Evolutionary conservation across 768 basidiomycete species (phyloP).

Genomic region (Rhodotorula paludigena): DNA sequence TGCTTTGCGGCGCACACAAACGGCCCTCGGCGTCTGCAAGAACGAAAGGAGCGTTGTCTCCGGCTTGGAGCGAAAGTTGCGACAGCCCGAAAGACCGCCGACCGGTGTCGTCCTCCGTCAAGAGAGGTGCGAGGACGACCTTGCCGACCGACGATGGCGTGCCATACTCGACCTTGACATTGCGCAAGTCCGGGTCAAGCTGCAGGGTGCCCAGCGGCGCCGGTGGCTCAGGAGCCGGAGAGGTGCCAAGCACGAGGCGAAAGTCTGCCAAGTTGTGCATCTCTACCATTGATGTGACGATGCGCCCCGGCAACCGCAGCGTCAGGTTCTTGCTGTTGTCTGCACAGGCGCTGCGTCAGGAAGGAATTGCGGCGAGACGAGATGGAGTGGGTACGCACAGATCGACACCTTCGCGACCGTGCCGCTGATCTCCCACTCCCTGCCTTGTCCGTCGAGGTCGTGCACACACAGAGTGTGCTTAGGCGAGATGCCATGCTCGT

Average conservation of each 20-base stretch:
- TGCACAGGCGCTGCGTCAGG: background rate
- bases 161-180: background rate
- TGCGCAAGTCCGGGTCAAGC: constrained; percentile 14
- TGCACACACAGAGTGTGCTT: constrained; percentile 17
- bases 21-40: constrained; percentile 4
- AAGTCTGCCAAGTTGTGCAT: constrained; percentile 2
- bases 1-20: background rate
- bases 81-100: constrained; percentile 1
- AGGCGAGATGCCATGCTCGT: constrained; percentile 11
- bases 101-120: background rate
- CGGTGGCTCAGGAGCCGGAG: background rate
- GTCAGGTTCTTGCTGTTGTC: constrained; percentile 28
- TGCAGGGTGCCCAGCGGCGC: constrained; percentile 13
- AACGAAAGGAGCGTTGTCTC: background rate
- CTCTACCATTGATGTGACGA: constrained; percentile 28
- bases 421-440: background rate
- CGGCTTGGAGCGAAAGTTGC: background rate
- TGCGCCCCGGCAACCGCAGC: background rate
- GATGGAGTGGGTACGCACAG: constrained; percentile 8
- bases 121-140: constrained; percentile 7
- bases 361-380: background rate
- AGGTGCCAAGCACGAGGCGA: background rate
- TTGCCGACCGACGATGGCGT: background rate
- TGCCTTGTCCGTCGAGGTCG: constrained; percentile 10
- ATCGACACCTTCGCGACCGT: constrained; percentile 14